These are phyloP conservation scores for Pascua guehoae DNA, from an alignment of 1,284 basidiomycete genomes.

Conservation along the genomic window DNA sequence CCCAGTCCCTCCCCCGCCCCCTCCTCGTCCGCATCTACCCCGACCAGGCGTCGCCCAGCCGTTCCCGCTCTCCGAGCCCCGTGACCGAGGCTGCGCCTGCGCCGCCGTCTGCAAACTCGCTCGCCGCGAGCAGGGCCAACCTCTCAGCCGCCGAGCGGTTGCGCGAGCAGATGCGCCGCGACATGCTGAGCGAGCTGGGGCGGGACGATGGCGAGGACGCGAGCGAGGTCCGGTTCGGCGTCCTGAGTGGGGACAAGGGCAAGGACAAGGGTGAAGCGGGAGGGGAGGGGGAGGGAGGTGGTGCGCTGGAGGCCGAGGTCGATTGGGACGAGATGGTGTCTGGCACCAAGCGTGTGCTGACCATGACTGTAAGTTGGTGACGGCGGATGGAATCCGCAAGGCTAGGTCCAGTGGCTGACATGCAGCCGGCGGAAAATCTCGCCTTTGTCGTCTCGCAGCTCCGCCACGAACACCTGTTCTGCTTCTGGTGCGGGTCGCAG, in stretches of 20 bases:
- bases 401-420: background rate
- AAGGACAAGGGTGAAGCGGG: constrained; percentile 9
- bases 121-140: constrained; percentile 15
- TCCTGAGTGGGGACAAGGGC: constrained; percentile 2
- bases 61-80: constrained; percentile 4
- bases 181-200: constrained; percentile 37
- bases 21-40: constrained; percentile 41
- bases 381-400: background rate
- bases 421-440: constrained; percentile 37
- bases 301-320: constrained; percentile 10
- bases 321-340: constrained; percentile 39
- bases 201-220: constrained; percentile 22
- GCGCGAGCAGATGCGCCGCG: constrained; percentile 42
- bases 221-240: constrained; percentile 18
- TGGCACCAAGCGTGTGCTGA: constrained; percentile 41
- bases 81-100: background rate
- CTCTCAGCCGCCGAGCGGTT: constrained; percentile 37
- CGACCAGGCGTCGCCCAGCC: constrained; percentile 12
- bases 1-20: constrained; percentile 37
- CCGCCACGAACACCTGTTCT: constrained; percentile 45
- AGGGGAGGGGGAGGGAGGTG: constrained; percentile 1
- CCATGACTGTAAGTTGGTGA: constrained; percentile 45
- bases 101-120: background rate
- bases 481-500: constrained; percentile 46
- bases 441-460: constrained; percentile 41